phyloP scores from a whole-genome alignment of 1,284 basidiomycete species.

The Farysia itapuensis region DNA sequence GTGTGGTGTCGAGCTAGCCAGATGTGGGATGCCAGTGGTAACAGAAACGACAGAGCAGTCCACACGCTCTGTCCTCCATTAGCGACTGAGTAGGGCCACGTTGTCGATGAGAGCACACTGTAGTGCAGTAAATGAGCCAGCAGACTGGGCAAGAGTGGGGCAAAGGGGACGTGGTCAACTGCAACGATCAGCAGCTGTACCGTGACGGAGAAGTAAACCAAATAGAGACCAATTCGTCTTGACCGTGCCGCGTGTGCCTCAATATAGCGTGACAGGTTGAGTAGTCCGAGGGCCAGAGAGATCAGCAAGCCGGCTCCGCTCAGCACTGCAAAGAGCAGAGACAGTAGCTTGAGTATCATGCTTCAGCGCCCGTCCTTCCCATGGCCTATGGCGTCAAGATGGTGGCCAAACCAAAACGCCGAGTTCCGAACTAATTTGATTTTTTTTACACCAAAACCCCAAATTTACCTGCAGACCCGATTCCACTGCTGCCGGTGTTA shows the following conservation, averaged over 20 bases:
- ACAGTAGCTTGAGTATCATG: slow-evolving; percentile 18
- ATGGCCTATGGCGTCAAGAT: too few relatives aligned
- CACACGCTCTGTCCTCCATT: neutral
- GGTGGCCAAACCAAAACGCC: too few relatives aligned
- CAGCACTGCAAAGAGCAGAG: slow-evolving; percentile 5
- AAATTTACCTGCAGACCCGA: too few relatives aligned
- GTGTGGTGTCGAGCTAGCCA: slow-evolving; percentile 24
- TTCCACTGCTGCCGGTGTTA: too few relatives aligned
- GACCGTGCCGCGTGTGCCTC: slow-evolving; percentile 19
- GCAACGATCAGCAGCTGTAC: slow-evolving; percentile 3
- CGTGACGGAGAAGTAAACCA: neutral
- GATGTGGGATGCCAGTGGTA: slow-evolving; percentile 16
- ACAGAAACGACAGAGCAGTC: neutral
- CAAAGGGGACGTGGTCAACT: slow-evolving; percentile 12
- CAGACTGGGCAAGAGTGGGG: slow-evolving; percentile 11
- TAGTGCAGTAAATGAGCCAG: slow-evolving; percentile 5
- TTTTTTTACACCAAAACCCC: too few relatives aligned
- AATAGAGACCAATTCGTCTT: slow-evolving; percentile 11
- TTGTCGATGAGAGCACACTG: slow-evolving; percentile 1
- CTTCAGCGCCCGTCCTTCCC: too few relatives aligned
- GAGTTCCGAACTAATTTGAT: too few relatives aligned
- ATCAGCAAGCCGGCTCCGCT: slow-evolving; percentile 1
- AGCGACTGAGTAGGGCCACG: slow-evolving; percentile 11
- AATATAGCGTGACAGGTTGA: slow-evolving; percentile 26
- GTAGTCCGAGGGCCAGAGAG: slow-evolving; percentile 25